phyloP scores from a whole-genome alignment of 352 stramenopile genomes.

The Pythium scleroteichum region DNA sequence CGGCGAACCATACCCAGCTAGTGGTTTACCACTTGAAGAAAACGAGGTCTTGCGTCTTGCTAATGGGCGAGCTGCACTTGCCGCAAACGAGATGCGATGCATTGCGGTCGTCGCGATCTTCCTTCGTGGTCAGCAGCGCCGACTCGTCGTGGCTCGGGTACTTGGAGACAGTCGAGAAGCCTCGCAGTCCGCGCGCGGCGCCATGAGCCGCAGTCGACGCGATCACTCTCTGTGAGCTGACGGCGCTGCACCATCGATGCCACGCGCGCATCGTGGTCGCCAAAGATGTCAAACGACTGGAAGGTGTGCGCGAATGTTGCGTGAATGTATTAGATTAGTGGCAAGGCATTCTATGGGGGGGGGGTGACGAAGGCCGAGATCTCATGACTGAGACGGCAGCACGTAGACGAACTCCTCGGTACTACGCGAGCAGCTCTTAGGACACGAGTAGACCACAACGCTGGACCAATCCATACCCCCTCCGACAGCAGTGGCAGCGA shows the following conservation, averaged over 20 bases:
- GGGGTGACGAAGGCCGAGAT: too few relatives aligned
- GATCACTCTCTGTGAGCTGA: constrained; percentile 1
- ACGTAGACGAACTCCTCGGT: constrained; percentile 74
- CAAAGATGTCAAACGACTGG: constrained; percentile 26
- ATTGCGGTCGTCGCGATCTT: constrained; percentile 37
- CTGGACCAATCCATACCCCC: constrained; percentile 84
- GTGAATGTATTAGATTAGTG: constrained; percentile 6
- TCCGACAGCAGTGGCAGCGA: neutral
- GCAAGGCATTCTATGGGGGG: constrained; percentile 8
- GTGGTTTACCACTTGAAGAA: constrained; percentile 70
- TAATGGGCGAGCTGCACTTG: constrained; percentile 67
- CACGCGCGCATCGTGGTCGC: constrained; percentile 14
- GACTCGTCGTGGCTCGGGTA: constrained; percentile 61
- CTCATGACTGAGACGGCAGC: constrained; percentile 33
- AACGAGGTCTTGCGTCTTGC: constrained; percentile 61
- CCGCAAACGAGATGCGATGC: constrained; percentile 60
- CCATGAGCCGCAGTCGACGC: neutral
- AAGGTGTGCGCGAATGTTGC: constrained; percentile 14
- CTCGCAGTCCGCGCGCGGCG: constrained; percentile 10
- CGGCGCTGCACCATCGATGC: constrained; percentile 9
- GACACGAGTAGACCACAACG: constrained; percentile 76
- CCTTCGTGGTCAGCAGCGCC: constrained; percentile 37
- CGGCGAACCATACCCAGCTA: too few relatives aligned
- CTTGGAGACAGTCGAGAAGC: constrained; percentile 52
- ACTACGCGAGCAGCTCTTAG: constrained; percentile 58